These are phyloP conservation scores for Coemansia biformis DNA, from an alignment of 192 early-diverging fungal species.

Conservation along the genomic window DNA sequence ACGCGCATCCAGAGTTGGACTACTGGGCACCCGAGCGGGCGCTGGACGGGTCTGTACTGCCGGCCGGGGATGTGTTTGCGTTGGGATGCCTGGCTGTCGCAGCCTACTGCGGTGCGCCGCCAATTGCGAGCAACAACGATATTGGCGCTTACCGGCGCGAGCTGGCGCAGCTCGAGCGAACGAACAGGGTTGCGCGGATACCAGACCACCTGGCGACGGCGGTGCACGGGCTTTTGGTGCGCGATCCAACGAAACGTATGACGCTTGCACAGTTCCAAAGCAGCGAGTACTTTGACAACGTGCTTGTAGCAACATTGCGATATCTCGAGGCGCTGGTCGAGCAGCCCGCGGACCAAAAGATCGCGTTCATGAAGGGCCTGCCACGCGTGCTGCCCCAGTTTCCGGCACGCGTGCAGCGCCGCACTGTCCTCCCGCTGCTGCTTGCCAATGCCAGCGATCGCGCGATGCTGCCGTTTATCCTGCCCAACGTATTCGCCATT, in stretches of 20 bases:
- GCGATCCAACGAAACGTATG: slow-evolving; percentile 54
- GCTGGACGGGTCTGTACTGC: slow-evolving; percentile 51
- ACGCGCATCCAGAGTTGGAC: slow-evolving; percentile 57
- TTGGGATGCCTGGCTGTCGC: slow-evolving; percentile 74
- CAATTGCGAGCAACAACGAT: slow-evolving; percentile 61
- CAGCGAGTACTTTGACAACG: slow-evolving; percentile 71
- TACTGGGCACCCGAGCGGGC: slow-evolving; percentile 68
- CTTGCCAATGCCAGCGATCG: slow-evolving; percentile 72
- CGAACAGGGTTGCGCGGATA: slow-evolving; percentile 30
- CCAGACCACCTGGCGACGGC: slow-evolving; percentile 53
- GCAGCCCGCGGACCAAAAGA: slow-evolving; percentile 71
- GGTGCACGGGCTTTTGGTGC: slow-evolving; percentile 53
- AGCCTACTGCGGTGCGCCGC: slow-evolving; percentile 54
- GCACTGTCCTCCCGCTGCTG: slow-evolving; percentile 69
- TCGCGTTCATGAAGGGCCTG: slow-evolving; percentile 74
- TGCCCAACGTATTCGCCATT: slow-evolving; percentile 75
- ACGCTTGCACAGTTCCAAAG: slow-evolving; percentile 60
- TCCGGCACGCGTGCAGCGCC: slow-evolving; percentile 59
- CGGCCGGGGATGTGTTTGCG: slow-evolving; percentile 70
- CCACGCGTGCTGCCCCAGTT: slow-evolving; percentile 66
- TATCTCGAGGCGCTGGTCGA: slow-evolving; percentile 77
- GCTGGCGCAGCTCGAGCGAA: slow-evolving; percentile 44
- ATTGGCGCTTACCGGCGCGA: slow-evolving; percentile 59
- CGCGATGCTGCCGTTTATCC: slow-evolving; percentile 60
- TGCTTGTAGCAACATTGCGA: slow-evolving; percentile 70